Evolutionary conservation across 2,329 filamentous ascomycete genomes (phyloP).

Genomic region (Fusarium vanettenii): DNA sequence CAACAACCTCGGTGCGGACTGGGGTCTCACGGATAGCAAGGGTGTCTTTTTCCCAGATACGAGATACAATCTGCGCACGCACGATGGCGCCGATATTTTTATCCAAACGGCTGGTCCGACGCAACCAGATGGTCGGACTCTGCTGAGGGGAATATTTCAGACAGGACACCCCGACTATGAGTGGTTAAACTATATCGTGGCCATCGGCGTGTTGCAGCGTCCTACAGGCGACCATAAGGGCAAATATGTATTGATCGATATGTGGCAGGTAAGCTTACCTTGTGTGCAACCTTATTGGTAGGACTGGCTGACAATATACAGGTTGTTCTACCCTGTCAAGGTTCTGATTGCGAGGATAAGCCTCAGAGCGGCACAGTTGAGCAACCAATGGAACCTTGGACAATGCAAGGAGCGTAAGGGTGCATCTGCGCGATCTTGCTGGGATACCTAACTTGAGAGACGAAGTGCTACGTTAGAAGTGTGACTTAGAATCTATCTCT

Average conservation of each 20-base stretch:
- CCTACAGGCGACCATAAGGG: conserved; percentile 15
- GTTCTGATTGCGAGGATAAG: conserved; percentile 5
- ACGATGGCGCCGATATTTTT: conserved; percentile 52
- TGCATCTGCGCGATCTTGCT: neutral
- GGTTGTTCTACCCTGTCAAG: conserved; percentile 27
- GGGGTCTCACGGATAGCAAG: conserved; percentile 50
- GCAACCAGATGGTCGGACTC: conserved; percentile 46
- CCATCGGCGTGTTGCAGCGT: conserved; percentile 33
- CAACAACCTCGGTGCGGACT: conserved; percentile 49
- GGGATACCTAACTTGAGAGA: neutral
- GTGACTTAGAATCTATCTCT: neutral
- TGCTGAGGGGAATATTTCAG: conserved; percentile 48
- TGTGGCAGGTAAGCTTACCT: conserved; percentile 38
- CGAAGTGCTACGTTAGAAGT: neutral
- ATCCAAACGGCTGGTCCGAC: conserved; percentile 51
- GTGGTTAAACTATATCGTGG: conserved; percentile 52
- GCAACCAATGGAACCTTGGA: conserved; percentile 3
- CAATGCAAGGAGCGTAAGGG: neutral
- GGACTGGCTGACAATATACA: conserved; percentile 2
- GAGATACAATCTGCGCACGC: conserved; percentile 52
- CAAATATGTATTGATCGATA: conserved; percentile 41
- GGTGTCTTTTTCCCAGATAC: conserved; percentile 54
- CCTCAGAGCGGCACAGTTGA: neutral
- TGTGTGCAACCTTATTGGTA: neutral
- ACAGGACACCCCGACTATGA: conserved; percentile 49